Evolutionary conservation across 1,139 yeast genomes (phyloP).

Genomic region (Debaryomyces sp.): DNA sequence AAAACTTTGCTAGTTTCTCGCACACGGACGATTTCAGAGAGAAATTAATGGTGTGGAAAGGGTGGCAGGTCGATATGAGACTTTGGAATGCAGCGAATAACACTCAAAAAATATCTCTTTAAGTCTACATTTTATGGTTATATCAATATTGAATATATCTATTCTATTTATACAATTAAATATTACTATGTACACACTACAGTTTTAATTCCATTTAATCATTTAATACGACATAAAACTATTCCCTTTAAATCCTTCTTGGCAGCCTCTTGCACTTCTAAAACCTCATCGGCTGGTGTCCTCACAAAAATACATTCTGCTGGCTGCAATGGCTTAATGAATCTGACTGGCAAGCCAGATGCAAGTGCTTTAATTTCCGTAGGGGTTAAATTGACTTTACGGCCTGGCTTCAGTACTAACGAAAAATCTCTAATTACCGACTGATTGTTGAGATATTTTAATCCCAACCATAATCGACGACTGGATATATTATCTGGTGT

Average conservation of each 20-base stretch:
- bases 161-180: constrained; percentile 7
- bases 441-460: constrained; percentile 80
- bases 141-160: constrained; percentile 5
- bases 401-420: constrained; percentile 83
- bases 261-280: constrained; percentile 86
- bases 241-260: constrained; percentile 72
- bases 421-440: constrained; percentile 76
- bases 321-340: constrained; percentile 80
- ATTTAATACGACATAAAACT: constrained; percentile 78
- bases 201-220: constrained; percentile 9
- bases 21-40: constrained; percentile 43
- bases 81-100: constrained; percentile 55
- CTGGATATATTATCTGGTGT: constrained; percentile 87
- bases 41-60: constrained; percentile 63
- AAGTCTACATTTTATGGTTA: constrained; percentile 4
- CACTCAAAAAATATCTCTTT: constrained; percentile 31
- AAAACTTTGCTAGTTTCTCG: constrained; percentile 24
- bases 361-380: constrained; percentile 75
- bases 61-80: constrained; percentile 88
- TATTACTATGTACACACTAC: constrained; percentile 6
- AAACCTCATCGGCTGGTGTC: constrained; percentile 53
- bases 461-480: constrained; percentile 87
- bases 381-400: constrained; percentile 64
- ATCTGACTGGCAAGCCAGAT: constrained; percentile 73
- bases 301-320: constrained; percentile 83